Evolutionary conservation across 495 filamentous ascomycete genomes (phyloP), one percentile per base, ranked within the genome.

Genomic region (Penicillium diatomitis): DNA sequence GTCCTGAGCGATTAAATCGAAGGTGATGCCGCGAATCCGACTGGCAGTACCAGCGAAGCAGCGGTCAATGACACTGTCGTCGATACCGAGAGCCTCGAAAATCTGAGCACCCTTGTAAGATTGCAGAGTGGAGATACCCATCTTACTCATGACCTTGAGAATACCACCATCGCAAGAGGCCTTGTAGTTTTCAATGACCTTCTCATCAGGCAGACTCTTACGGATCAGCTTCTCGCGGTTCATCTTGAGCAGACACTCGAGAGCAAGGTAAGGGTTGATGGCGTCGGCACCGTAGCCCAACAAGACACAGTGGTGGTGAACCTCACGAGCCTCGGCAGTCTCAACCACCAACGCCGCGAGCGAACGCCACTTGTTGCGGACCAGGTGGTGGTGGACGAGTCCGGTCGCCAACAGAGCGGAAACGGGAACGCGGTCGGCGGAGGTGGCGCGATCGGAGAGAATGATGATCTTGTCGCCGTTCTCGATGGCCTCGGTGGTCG

Each of bases 71-170:
- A 99, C 92, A 8, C 78, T 80, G 63, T 96, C 91, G 60, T 97
- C 92, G 32, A 99, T 83, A 67, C 92, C 92, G 39, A 99, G 83
- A n/a, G 94, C 92, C 64, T 99, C 92, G 54, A 97, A 99, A 55
- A 99, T 99, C 72, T 99, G 92, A 46, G 92, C 92, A 65, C 92
- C 92, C 75, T 99, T 99, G 77, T 99, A 99, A 57, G 87, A 94
- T 65, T 92, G 88, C 39, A 99, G 74, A 40, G 92, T 99, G 8
- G 92, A 99, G 57, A 99, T 99, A 70, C 92, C 92, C 92, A 99
- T 99, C 77, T 99, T 99, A 71, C 88, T 95, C 92, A 99, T 99
- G 63, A 99, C 92, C 74, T 99, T 99, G 49, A 99, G 77, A 51
- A 99, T 96, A 68, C 92, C 92, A 57, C 92, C 92, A 58, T 97